Percentiles rank a stretch among this genome's conserved stretches.
These are phyloP conservation scores for Chaetomium fimeti DNA, from an alignment of 495 filamentous ascomycete species.

Conservation along the genomic window DNA sequence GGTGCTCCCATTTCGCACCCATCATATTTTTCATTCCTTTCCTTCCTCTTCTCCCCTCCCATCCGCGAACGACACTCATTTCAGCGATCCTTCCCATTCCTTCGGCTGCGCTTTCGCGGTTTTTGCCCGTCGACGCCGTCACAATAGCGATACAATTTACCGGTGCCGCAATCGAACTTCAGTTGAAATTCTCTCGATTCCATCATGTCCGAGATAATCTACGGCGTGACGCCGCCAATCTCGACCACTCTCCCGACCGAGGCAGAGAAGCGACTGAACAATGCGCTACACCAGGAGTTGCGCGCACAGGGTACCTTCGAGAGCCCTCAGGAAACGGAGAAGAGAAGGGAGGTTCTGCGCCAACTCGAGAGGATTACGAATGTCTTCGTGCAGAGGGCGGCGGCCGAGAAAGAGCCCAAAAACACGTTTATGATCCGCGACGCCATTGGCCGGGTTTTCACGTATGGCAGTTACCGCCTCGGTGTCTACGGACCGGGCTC, in stretches of 20 bases:
- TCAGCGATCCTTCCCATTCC: not conserved
- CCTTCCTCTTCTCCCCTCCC: not conserved
- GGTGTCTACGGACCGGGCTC: slow-evolving; percentile 94
- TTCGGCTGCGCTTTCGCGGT: not conserved
- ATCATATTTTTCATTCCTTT: slow-evolving; percentile 6
- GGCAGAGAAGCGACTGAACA: slow-evolving; percentile 69
- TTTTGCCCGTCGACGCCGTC: not conserved
- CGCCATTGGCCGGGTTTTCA: slow-evolving; percentile 86
- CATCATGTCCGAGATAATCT: slow-evolving; percentile 45
- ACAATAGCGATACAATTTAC: not conserved
- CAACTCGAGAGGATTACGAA: slow-evolving; percentile 73
- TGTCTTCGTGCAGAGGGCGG: slow-evolving; percentile 82
- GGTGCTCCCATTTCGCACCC: not conserved
- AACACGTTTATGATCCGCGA: slow-evolving; percentile 72
- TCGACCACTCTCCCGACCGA: slow-evolving; percentile 71
- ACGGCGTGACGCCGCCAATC: slow-evolving; percentile 83
- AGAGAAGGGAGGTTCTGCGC: slow-evolving; percentile 57
- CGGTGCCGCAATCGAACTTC: not conserved
- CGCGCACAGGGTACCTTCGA: slow-evolving; percentile 91
- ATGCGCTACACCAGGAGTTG: slow-evolving; percentile 76
- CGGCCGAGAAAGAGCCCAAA: slow-evolving; percentile 65
- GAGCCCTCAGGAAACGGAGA: slow-evolving; percentile 70
- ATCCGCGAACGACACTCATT: slow-evolving; percentile 12
- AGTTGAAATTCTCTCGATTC: not conserved
- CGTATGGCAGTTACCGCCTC: slow-evolving; percentile 89